Percentiles rank a stretch among this genome's conserved stretches.
phyloP scores from a whole-genome alignment of 1,284 basidiomycete species.

The Marasmius sp. region DNA sequence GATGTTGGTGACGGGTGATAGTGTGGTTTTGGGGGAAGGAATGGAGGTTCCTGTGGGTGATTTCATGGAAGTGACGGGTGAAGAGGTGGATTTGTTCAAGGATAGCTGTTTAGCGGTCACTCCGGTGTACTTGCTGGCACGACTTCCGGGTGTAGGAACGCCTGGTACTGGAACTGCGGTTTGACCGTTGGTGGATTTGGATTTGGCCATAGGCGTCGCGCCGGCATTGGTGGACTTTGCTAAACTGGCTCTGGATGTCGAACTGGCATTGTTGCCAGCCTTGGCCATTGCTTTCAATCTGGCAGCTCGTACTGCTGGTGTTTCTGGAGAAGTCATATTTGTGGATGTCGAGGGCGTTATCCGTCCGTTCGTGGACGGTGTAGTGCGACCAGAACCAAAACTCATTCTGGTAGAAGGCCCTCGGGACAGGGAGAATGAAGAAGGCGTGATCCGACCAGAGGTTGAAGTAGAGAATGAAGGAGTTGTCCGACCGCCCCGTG shows the following conservation, averaged over 20 bases:
- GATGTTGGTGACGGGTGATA: constrained; percentile 29
- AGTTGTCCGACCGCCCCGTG: constrained; percentile 57
- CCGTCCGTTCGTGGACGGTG: constrained; percentile 39
- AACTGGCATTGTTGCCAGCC: constrained; percentile 1
- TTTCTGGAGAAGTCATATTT: constrained; percentile 27
- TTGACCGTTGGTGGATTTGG: constrained; percentile 31
- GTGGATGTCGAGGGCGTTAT: constrained; percentile 39
- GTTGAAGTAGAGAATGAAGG: constrained; percentile 39
- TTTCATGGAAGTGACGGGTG: constrained; percentile 32
- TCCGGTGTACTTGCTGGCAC: constrained; percentile 80
- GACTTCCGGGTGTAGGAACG: constrained; percentile 64
- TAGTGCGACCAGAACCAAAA: constrained; percentile 30
- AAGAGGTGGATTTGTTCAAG: constrained; percentile 7
- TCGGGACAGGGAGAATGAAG: constrained; percentile 44
- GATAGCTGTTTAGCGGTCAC: constrained; percentile 82
- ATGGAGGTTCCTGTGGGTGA: constrained; percentile 24
- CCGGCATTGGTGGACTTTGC: constrained; percentile 16
- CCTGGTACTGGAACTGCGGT: constrained; percentile 29
- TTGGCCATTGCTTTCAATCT: constrained; percentile 30
- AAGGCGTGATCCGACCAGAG: constrained; percentile 33
- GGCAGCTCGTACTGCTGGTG: constrained; percentile 32
- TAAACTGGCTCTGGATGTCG: background rate
- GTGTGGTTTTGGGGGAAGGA: constrained; percentile 25
- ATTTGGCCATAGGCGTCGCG: constrained; percentile 30
- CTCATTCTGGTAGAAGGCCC: constrained; percentile 25